These are phyloP conservation scores for Leishmania aethiopica DNA, from an alignment of 208 protist species.

Conservation along the genomic window DNA sequence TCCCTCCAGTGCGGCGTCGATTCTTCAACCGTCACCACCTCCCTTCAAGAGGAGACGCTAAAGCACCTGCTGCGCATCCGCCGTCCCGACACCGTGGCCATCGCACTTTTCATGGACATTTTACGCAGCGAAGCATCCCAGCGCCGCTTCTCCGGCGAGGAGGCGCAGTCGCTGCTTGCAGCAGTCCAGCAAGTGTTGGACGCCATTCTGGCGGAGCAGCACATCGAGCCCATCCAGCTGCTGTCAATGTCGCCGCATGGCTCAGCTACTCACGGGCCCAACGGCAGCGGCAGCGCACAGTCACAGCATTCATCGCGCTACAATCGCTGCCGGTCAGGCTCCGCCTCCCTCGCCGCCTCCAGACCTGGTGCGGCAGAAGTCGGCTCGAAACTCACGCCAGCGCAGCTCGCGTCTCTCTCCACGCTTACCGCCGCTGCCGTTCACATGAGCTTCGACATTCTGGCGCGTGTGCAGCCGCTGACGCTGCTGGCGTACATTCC, in stretches of 20 bases:
- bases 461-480: constrained; percentile 27
- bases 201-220: constrained; percentile 12
- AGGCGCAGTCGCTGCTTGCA: constrained; percentile 9
- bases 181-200: constrained; percentile 20
- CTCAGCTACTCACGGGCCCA: background rate
- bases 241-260: background rate
- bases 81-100: constrained; percentile 40
- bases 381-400: background rate
- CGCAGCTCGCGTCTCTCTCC: constrained; percentile 22
- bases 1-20: background rate
- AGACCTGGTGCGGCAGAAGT: background rate
- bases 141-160: background rate
- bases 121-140: background rate
- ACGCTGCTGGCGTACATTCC: constrained; percentile 21
- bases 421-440: constrained; percentile 19
- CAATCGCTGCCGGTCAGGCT: background rate
- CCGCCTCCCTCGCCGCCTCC: background rate
- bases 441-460: constrained; percentile 15
- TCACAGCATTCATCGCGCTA: background rate
- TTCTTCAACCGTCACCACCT: background rate
- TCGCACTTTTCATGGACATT: constrained; percentile 47
- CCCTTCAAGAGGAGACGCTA: constrained; percentile 21
- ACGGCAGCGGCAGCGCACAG: background rate
- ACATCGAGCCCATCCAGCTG: constrained; percentile 17
- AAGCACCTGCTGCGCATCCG: constrained; percentile 32